Base-by-base conservation (phyloP, 1,284 basidiomycete genomes). In the Heterobasidion annosum region DNA sequence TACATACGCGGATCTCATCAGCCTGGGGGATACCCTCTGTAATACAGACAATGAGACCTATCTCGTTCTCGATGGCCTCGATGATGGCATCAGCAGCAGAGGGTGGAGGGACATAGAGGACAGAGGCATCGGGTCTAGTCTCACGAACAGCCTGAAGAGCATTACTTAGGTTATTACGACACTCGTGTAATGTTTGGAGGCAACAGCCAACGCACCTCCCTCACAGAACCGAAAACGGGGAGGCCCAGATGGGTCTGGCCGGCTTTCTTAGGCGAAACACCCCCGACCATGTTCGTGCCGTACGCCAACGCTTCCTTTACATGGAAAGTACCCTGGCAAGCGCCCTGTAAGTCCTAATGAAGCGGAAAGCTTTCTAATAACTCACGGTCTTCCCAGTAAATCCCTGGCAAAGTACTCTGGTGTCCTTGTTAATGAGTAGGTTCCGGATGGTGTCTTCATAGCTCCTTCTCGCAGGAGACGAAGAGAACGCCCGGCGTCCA, bases 1-100 rank as follows among this genome's bases (percentile, higher is more conserved):
- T 16, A 68, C 78, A 52, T 56, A 89, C 90, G 70, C 80, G 83
- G 69, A 98, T 93, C 75, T 98, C 94, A 68, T 98, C 95, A 16
- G 87, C 78, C 68, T 98, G 95, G 33, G 95, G 95, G 63, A 98
- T 98, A 48, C 95, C 95, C 71, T 98, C 95, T 13, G 95, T 98
- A 64, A 98, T 92, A 67, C 93, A 95, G 52, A 98, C 94, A 74
- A 98, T 97, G 56, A 98, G 74, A 16, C 88, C 86, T 74, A 98
- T 94, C 71, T 98, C 95, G 63, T 92, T 93, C 70, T 98, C 95
- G 64, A 98, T 97, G 45, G 95, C 94, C 71, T 98, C 95, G 54
- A 98, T 84, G 68, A 98, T 97, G 47, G 95, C 95, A 63, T 96
- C 92, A 40, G 92, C 95, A 37, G 94, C 94, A 54, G 80, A 79